Base-by-base conservation (phyloP, 2,329 filamentous ascomycete genomes). In the Neonectria ditissima region DNA sequence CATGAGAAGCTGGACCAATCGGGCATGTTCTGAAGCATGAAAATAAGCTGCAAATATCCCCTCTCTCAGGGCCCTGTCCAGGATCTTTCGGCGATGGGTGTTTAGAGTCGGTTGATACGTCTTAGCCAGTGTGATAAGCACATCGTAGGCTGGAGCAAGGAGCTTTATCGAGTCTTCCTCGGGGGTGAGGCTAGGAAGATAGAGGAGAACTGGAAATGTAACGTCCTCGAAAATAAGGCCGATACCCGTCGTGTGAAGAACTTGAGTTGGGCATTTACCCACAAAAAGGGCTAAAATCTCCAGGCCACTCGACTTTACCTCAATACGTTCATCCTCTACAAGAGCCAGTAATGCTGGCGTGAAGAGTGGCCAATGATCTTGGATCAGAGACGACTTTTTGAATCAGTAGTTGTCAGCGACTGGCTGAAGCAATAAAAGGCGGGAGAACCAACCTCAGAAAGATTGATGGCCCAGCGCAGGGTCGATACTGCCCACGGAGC, bases 131-230 rank as follows among this genome's bases (percentile, higher is more conserved):
- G 80, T 79, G 18, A 91, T 79, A 3, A 97, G 81, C 2, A 89
- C 89, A 8, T 85, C 82, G 68, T 94, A 97, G 0, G 91, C 88
- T 7, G 84, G 82, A 6, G 77, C 73, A 1, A 97, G 84, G 3
- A 97, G 80, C 1, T 74, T 72, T 2, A 91, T 74, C 4, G 92
- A 92, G 59, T 96, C 91, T 0, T 83, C 75, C 72, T 92, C 91
- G 0, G 92, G 89, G 0, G 93, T 97, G 44, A 97, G 81, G 13
- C 85, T 88, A 0, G 95, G 94, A 6, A 97, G 83, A 71, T 89
- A 92, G 8, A 91, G 84, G n/a, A 97, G 84, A 37, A 89, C 88
- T 1, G 93, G 92, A 67, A 90, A 85, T 2, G 93, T 78, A 3
- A 89, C 86, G 20, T 93, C 86, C 71, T 90, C 86, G 65, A 95